Evolutionary conservation across 768 basidiomycete species (phyloP), one percentile per base, ranked within the genome.

Genomic region (Grammothele lineata): DNA sequence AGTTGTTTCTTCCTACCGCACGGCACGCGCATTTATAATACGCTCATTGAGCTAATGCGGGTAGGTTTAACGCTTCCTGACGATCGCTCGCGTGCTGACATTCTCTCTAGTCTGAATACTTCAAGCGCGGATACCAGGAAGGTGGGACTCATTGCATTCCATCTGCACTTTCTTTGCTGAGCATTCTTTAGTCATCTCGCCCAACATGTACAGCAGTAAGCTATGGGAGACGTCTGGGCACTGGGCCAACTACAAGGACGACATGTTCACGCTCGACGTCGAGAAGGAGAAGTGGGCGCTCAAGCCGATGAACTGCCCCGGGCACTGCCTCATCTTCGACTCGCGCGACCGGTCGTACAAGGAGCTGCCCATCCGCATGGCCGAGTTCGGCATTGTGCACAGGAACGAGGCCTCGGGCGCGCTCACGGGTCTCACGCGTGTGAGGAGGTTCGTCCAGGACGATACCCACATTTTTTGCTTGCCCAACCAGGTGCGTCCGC

Each of bases 241-340:
- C 64, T 96, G 89, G 95, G 81, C 91, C 60, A 95, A 98, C 65
- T 99, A 97, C 74, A 84, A 87, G 64, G 94, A 98, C 44, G 93
- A 92, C 69, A 99, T 99, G 96, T 99, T 98, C 71, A 66, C 75
- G 37, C 82, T 98, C 48, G 88, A 94, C 47, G 70, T 97, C 47
- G 96, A 99, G 69, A 97, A 98, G 71, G 93, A 97, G 70, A 80
- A 80, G 61, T 99, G 92, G 81, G 95, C 78, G 0, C 75, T 98
- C 49, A 96, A 98, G 70, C 96, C 96, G 17, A 99, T 99, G 96
- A 99, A 99, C 68, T 98, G 96, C 71, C 96, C 90, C 0, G 94
- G 94, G 5, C 96, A 98, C 65, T 93, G 90, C 66, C 67, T 98
- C 40, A 90, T 99, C 57, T 99, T 98, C 62, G 95, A 92, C 68